phyloP scores from a whole-genome alignment of 345 rosid genomes.

The Citrus australasica region DNA sequence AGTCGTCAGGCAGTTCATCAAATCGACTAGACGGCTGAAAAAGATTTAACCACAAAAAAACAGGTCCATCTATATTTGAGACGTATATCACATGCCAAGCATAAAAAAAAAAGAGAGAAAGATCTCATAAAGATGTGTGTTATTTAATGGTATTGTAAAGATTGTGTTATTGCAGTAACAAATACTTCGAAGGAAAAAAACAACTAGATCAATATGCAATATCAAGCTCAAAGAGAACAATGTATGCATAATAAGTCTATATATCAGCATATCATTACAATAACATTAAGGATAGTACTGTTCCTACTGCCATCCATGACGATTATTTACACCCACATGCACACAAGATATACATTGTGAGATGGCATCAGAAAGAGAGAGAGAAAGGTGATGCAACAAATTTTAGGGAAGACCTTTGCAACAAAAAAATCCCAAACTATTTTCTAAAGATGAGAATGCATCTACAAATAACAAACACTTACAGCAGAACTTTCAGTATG shows the following conservation, averaged over 20 bases:
- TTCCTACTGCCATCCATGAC: neutral
- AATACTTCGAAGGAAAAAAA: neutral
- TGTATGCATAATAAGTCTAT: neutral
- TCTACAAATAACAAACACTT: constrained; percentile 18
- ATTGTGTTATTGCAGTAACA: neutral
- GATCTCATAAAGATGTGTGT: neutral
- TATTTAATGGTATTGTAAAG: too few species aligned
- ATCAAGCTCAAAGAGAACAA: neutral
- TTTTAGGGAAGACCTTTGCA: neutral
- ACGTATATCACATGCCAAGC: neutral
- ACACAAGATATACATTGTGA: neutral
- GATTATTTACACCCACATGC: neutral
- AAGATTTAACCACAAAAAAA: constrained; percentile 20
- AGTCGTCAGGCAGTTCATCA: constrained; percentile 96
- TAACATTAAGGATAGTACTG: neutral
- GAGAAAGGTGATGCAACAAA: neutral
- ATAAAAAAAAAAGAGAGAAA: neutral
- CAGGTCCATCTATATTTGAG: constrained; percentile 4
- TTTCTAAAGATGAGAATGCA: neutral
- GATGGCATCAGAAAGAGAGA: constrained; percentile 3
- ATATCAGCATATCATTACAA: neutral
- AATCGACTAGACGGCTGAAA: constrained; percentile 86
- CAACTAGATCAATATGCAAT: neutral
- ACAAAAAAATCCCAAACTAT: neutral
- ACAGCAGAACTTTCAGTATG: constrained; percentile 64